Percentiles rank a stretch among this genome's conserved stretches.
Evolutionary conservation across 768 basidiomycete species (phyloP).

Genomic region (Russula foetens): DNA sequence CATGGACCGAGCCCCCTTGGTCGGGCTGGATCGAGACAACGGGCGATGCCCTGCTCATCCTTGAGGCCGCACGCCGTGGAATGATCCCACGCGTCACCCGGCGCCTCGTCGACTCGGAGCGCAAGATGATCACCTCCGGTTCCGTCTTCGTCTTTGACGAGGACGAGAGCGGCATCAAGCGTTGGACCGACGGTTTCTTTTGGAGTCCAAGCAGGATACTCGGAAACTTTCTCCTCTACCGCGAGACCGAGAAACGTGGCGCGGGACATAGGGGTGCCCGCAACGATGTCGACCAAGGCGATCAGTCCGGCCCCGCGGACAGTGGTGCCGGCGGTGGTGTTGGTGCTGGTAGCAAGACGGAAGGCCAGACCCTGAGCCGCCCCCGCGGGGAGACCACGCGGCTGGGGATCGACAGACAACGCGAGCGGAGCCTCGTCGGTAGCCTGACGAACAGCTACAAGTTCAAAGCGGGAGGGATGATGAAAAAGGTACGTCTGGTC

Average conservation of each 20-base stretch:
- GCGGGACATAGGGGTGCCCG: slow-evolving; percentile 51
- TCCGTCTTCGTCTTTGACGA: slow-evolving; percentile 97
- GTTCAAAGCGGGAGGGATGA: slow-evolving; percentile 87
- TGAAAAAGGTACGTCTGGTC: slow-evolving; percentile 80
- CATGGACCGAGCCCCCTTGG: slow-evolving; percentile 89
- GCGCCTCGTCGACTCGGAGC: slow-evolving; percentile 85
- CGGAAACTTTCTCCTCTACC: slow-evolving; percentile 92
- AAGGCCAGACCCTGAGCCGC: slow-evolving; percentile 46
- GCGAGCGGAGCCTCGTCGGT: slow-evolving; percentile 79
- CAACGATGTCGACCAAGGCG: slow-evolving; percentile 30
- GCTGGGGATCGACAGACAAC: slow-evolving; percentile 53
- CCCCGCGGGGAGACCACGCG: slow-evolving; percentile 47
- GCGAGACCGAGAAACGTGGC: slow-evolving; percentile 83
- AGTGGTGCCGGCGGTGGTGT: slow-evolving; percentile 6
- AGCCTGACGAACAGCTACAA: slow-evolving; percentile 90
- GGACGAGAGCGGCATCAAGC: slow-evolving; percentile 93
- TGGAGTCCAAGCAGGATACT: slow-evolving; percentile 92
- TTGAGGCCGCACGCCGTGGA: slow-evolving; percentile 86
- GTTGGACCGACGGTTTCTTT: slow-evolving; percentile 96
- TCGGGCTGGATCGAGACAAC: slow-evolving; percentile 94
- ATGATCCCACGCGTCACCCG: slow-evolving; percentile 89
- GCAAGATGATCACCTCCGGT: slow-evolving; percentile 87
- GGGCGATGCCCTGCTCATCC: slow-evolving; percentile 90
- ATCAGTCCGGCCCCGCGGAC: no score
- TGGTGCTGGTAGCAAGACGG: slow-evolving; percentile 16